A percentile compares a stretch with the other conserved stretches of the same genome.
These are phyloP conservation scores for Kwoniella newhampshirensis DNA, from an alignment of 768 basidiomycete species.

Conservation along the genomic window DNA sequence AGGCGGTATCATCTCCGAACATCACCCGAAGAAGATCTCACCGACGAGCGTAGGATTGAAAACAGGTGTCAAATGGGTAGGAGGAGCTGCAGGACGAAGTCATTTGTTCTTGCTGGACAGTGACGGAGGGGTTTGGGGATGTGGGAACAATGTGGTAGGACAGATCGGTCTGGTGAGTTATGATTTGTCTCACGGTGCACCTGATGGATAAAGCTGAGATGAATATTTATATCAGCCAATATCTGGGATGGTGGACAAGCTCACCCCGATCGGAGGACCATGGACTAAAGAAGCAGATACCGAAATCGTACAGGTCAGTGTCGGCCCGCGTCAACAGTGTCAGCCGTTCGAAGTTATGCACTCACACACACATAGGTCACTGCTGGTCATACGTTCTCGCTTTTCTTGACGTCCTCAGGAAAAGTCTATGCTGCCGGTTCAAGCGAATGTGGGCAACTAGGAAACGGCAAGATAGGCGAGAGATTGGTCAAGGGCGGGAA, in stretches of 20 bases:
- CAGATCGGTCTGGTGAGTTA: constrained; percentile 66
- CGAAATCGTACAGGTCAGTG: constrained; percentile 45
- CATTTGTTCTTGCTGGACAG: constrained; percentile 81
- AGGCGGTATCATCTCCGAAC: constrained; percentile 67
- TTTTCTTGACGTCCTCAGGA: constrained; percentile 78
- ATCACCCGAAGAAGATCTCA: constrained; percentile 65
- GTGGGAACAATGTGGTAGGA: constrained; percentile 69
- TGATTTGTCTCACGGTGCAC: not conserved
- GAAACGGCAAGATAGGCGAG: constrained; percentile 91
- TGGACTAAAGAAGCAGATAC: constrained; percentile 38
- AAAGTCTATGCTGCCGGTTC: constrained; percentile 86
- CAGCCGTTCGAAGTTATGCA: not conserved
- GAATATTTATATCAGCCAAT: constrained; percentile 2
- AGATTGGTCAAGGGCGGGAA: constrained; percentile 83
- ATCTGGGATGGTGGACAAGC: constrained; percentile 27
- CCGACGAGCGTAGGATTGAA: constrained; percentile 63
- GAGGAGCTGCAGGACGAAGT: constrained; percentile 77
- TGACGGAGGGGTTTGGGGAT: constrained; percentile 78
- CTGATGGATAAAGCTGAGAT: not conserved
- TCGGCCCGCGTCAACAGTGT: not conserved
- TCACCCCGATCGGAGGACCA: constrained; percentile 41
- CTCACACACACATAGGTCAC: constrained; percentile 59
- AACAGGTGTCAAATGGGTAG: constrained; percentile 61
- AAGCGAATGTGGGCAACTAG: constrained; percentile 87
- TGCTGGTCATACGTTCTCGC: constrained; percentile 79